Base-by-base conservation (phyloP, 371 early-diverging fungal genomes). In the Mucor irregularis region DNA sequence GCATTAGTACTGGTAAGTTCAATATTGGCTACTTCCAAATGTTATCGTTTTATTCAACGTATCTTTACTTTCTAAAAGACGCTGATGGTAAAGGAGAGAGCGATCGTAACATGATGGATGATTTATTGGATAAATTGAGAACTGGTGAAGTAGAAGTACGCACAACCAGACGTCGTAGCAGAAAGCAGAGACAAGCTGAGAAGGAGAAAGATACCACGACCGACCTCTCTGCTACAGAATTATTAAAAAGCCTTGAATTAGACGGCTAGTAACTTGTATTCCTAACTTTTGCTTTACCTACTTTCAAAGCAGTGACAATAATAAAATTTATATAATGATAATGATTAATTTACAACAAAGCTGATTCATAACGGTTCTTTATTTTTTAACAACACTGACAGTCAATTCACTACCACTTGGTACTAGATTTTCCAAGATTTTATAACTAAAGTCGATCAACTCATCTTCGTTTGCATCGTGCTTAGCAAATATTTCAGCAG, bases 381-480 rank as follows among this genome's bases (percentile, higher is more conserved):
- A 51, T 35, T 53, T 53, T 14, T 55, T 55, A 7, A 30, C 34
- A 4, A 64, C 37, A 55, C 64, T 55, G 29, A 64, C 49, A 5
- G 64, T 64, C 10, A 64, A 47, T 50, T 64, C 64, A 26, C 64
- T 30, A 73, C 61, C 21, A 61, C 45, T 45, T 58, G 61, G 42
- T 49, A 61, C 39, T 28, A 78, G 66, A 47, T 52, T 49, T 8
- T 71, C 58, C 38, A 82, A 55, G 4, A 76, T 61, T 1, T 49
- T 49, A 24, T 74, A 76, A 39, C 78, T 78, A 40, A 57, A 53
- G 6, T 74, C 58, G 44, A 85, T 56, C 0, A 80, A 61, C 4
- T 56, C 53, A 34, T 80, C 77, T 52, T 82, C 82, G 24, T 80
- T 69, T 8, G 78, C 64, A 13, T 71, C 76, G 17, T 69, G 71